Evolutionary conservation across 2,329 filamentous ascomycete genomes (phyloP).

Genomic region (Ophioceras dolichostomum): DNA sequence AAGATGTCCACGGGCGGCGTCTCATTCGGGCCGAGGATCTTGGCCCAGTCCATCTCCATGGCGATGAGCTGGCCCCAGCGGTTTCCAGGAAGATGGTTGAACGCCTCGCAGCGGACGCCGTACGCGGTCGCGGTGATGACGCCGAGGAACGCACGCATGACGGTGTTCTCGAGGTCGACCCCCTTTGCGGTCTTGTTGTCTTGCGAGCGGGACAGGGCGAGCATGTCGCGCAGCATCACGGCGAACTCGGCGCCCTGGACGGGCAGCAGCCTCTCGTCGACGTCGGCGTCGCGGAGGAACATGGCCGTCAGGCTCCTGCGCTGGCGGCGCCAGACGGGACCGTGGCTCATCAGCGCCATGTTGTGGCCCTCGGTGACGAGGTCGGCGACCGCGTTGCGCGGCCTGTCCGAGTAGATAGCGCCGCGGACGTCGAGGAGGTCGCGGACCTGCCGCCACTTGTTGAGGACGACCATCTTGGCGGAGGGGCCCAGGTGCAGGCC

Average conservation of each 20-base stretch:
- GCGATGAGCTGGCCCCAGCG: neutral
- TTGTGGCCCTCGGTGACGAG: neutral
- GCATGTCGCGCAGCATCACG: slow-evolving; percentile 27
- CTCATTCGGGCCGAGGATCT: slow-evolving; percentile 15
- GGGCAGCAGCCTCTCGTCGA: slow-evolving; percentile 21
- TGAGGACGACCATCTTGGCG: slow-evolving; percentile 20
- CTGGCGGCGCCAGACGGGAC: neutral
- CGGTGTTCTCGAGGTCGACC: too few relatives aligned
- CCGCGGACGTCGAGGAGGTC: slow-evolving; percentile 32
- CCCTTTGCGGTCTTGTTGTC: too few relatives aligned
- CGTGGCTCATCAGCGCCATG: neutral
- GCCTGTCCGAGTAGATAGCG: slow-evolving; percentile 17
- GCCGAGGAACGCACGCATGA: slow-evolving; percentile 17
- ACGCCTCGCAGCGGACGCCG: slow-evolving; percentile 26
- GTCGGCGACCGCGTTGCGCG: slow-evolving; percentile 7
- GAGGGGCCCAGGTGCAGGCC: neutral
- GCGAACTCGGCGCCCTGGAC: slow-evolving; percentile 35
- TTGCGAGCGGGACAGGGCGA: too few relatives aligned
- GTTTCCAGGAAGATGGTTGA: too few relatives aligned
- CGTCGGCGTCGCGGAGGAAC: slow-evolving; percentile 21
- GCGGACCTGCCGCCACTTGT: slow-evolving; percentile 26
- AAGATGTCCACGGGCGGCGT: slow-evolving; percentile 32
- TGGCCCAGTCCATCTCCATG: neutral
- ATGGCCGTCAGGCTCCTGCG: slow-evolving; percentile 6
- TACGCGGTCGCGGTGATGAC: slow-evolving; percentile 32